Conservation (phyloP, 306 rosid genomes). For the Corylus americana region DNA sequence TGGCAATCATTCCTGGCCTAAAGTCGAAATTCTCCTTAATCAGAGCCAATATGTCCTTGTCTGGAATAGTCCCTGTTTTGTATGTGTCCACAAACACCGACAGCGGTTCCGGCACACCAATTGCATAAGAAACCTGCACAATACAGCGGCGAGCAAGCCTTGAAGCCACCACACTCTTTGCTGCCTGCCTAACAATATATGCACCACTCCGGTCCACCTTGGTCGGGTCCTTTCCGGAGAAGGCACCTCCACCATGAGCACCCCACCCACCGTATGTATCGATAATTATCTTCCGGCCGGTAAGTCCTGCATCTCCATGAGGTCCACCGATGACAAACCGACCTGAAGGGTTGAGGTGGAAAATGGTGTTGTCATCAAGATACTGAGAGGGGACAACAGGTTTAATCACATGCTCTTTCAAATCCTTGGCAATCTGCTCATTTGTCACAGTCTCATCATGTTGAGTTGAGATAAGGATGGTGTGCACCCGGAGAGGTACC, state of each 20-base stretch:
- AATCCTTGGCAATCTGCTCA: constrained; percentile 59
- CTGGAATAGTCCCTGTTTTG: constrained; percentile 69
- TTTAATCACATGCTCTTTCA: constrained; percentile 78
- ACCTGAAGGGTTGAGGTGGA: constrained; percentile 80
- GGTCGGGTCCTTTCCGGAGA: constrained; percentile 84
- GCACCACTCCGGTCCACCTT: constrained; percentile 84
- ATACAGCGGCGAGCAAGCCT: constrained; percentile 75
- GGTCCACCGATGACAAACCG: constrained; percentile 85
- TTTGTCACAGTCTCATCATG: constrained; percentile 68
- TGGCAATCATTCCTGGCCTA: constrained; percentile 81
- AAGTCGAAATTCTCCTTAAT: constrained; percentile 72
- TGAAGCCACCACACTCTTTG: constrained; percentile 79
- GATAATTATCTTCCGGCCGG: constrained; percentile 78
- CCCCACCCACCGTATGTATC: constrained; percentile 90
- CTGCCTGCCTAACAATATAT: constrained; percentile 76
- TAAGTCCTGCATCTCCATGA: constrained; percentile 85
- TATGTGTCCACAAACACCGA: constrained; percentile 69
- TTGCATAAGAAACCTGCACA: constrained; percentile 86
- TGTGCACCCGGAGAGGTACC: constrained; percentile 78
- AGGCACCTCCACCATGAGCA: constrained; percentile 90
- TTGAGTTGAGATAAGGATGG: constrained; percentile 78
- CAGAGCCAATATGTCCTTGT: constrained; percentile 55
- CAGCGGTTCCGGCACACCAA: constrained; percentile 75
- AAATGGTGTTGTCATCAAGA: constrained; percentile 75
- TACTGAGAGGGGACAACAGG: constrained; percentile 66